These are phyloP conservation scores for Erodium moschatum DNA, from an alignment of 441 rosid species.

Conservation along the genomic window DNA sequence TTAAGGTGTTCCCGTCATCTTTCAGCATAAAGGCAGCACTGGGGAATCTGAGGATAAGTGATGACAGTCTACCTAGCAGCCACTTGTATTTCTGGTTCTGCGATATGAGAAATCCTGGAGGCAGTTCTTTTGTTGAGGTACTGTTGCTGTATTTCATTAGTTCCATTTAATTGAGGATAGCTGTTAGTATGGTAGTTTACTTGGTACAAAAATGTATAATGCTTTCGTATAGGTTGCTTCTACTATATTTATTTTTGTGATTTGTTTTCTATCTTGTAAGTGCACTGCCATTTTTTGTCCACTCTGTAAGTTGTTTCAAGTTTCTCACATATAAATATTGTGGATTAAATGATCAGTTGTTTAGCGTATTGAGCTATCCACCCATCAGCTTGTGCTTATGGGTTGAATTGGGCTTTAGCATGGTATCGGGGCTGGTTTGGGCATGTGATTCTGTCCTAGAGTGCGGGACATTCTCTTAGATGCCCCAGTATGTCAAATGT, in stretches of 20 bases:
- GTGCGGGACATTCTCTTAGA: no score
- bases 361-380: no score
- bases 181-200: background rate
- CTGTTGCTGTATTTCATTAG: slow-evolving; percentile 17
- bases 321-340: no score
- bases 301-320: background rate
- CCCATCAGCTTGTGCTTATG: no score
- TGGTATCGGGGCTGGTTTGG: no score
- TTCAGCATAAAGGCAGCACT: slow-evolving; percentile 81
- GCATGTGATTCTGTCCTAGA: no score
- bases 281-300: background rate
- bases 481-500: no score
- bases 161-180: background rate
- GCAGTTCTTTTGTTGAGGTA: slow-evolving; percentile 98
- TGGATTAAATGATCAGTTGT: no score
- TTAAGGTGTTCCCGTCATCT: slow-evolving; percentile 90
- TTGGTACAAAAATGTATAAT: background rate
- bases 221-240: background rate
- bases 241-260: background rate
- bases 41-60: slow-evolving; percentile 94
- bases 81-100: slow-evolving; percentile 95
- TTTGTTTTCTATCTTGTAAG: background rate
- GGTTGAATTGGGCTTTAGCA: no score
- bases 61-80: slow-evolving; percentile 72
- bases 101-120: slow-evolving; percentile 98